Conservation (phyloP, 129 eudicot species). For the Oenanthe sinensis region DNA sequence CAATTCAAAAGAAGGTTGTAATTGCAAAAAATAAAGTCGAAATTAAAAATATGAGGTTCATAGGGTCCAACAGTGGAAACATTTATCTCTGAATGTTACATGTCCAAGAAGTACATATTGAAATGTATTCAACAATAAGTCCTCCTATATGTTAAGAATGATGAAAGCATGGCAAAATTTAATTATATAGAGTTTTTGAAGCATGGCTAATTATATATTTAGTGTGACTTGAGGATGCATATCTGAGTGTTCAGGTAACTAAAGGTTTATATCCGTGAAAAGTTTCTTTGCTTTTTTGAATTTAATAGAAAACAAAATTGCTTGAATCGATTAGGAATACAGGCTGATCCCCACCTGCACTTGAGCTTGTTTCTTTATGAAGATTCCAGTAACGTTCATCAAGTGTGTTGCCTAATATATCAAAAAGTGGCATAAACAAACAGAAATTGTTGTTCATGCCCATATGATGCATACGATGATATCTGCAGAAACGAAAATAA, state of each 20-base stretch:
- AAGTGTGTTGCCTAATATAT: constrained; percentile 51
- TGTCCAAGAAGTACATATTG: background rate
- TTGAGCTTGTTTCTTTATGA: constrained; percentile 45
- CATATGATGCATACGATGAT: constrained; percentile 62
- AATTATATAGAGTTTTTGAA: too few species aligned
- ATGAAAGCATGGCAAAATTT: too few species aligned
- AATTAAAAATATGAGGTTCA: background rate
- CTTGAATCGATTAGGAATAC: background rate
- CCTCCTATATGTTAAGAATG: too few species aligned
- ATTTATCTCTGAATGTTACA: background rate
- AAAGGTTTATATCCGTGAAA: background rate
- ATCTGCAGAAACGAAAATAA: constrained; percentile 29
- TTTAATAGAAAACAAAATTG: background rate
- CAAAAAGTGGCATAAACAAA: constrained; percentile 77
- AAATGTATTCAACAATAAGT: too few species aligned
- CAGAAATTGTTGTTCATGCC: constrained; percentile 60
- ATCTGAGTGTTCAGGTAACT: background rate
- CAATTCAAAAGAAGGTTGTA: background rate
- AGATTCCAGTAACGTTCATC: constrained; percentile 49
- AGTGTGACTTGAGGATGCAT: background rate
- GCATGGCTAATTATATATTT: background rate
- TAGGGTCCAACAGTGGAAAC: background rate
- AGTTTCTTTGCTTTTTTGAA: too few species aligned
- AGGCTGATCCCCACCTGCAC: constrained; percentile 28
- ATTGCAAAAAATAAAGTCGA: background rate